A percentile compares a stretch with the other conserved stretches of the same genome.
phyloP scores from a whole-genome alignment of 2,329 filamentous ascomycete species.

The Aspergillaceae sp. region DNA sequence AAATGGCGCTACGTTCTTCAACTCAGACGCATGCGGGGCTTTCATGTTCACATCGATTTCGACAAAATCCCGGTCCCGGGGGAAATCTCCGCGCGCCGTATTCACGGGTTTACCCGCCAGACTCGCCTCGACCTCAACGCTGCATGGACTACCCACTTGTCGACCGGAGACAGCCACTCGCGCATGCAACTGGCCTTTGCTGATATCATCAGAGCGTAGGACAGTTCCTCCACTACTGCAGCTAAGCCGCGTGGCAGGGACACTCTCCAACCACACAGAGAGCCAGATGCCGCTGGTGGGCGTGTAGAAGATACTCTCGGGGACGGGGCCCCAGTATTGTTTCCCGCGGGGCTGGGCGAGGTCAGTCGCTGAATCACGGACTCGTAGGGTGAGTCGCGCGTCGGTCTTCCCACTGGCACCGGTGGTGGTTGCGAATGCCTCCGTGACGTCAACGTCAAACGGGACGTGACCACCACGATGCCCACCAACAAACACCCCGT shows the following conservation, averaged over 20 bases:
- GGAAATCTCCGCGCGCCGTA: slow-evolving; percentile 38
- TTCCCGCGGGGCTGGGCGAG: slow-evolving; percentile 59
- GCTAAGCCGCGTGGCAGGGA: slow-evolving; percentile 43
- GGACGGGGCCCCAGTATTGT: slow-evolving; percentile 53
- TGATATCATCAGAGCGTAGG: slow-evolving; percentile 48
- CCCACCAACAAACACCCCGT: slow-evolving; percentile 42
- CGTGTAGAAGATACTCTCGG: slow-evolving; percentile 56
- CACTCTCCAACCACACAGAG: slow-evolving; percentile 59
- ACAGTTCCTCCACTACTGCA: slow-evolving; percentile 54
- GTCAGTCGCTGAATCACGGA: slow-evolving; percentile 57
- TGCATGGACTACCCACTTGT: slow-evolving; percentile 28
- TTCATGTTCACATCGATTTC: slow-evolving; percentile 43
- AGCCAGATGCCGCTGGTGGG: slow-evolving; percentile 68
- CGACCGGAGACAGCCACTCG: slow-evolving; percentile 40
- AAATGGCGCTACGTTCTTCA: slow-evolving; percentile 20
- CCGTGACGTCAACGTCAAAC: slow-evolving; percentile 53
- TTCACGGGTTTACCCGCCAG: slow-evolving; percentile 43
- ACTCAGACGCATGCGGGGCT: slow-evolving; percentile 30
- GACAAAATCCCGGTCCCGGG: slow-evolving; percentile 43
- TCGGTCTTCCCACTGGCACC: slow-evolving; percentile 4
- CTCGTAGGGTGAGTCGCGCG: slow-evolving; percentile 46
- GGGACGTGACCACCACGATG: slow-evolving; percentile 55
- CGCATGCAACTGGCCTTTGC: slow-evolving; percentile 44
- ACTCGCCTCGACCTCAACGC: slow-evolving; percentile 47
- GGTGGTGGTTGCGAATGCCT: slow-evolving; percentile 5